Conservation (phyloP, 768 basidiomycete species). For the Lactarius trivialis region DNA sequence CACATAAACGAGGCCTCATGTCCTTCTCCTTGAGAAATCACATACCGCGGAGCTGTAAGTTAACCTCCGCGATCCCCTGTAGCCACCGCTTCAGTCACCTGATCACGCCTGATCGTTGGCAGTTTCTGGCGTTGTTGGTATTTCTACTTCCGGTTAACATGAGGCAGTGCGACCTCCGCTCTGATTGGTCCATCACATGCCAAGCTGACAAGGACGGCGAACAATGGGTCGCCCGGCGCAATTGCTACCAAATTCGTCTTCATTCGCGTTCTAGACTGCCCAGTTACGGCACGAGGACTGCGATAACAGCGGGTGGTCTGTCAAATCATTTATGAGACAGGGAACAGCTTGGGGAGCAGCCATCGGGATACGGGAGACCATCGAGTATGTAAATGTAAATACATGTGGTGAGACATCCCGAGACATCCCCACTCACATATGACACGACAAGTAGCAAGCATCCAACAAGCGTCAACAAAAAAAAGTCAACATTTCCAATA, state of each 20-base stretch:
- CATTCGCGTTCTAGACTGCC: neutral
- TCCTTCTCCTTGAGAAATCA: neutral
- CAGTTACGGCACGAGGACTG: neutral
- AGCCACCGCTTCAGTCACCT: slow-evolving; percentile 1
- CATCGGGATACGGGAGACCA: too few species aligned
- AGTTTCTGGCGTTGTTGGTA: neutral
- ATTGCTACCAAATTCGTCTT: neutral
- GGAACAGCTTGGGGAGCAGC: neutral
- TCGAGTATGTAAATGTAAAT: too few species aligned
- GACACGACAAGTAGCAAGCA: too few species aligned
- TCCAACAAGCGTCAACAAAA: too few species aligned
- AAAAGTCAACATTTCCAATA: too few species aligned
- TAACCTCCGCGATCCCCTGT: neutral
- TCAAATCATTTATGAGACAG: neutral
- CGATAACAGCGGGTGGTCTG: neutral
- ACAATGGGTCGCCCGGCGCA: slow-evolving; percentile 10
- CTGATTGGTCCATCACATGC: slow-evolving; percentile 8
- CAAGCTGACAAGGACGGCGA: slow-evolving; percentile 3
- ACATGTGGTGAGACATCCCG: too few species aligned
- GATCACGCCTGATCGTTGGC: neutral
- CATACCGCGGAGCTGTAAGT: slow-evolving; percentile 3
- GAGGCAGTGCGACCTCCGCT: neutral
- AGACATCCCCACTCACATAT: too few species aligned
- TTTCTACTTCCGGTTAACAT: neutral
- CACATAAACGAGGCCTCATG: neutral